Base-by-base conservation (phyloP, 2,329 filamentous ascomycete genomes). In the Xylaria sp. region DNA sequence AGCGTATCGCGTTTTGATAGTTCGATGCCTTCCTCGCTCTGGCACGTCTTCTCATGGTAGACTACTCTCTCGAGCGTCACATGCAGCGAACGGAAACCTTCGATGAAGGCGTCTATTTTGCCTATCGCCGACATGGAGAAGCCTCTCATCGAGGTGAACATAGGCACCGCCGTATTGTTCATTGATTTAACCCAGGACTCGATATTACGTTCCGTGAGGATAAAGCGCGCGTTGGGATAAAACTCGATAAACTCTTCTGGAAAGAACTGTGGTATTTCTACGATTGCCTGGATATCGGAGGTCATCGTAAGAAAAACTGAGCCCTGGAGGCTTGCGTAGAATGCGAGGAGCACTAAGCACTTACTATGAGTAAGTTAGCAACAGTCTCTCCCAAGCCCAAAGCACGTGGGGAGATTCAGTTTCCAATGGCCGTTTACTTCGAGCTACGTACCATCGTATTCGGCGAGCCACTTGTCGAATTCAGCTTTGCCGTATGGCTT, bases 161-260 rank as follows among this genome's bases (percentile, higher is more conserved):
- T 66, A 0, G 65, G 66, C 3, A 58, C 64, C 9, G 70, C 44
- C 0, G 77, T 76, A n/a, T 77, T 77, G 23, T 70, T 68, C 61
- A 81, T 72, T 13, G 77, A 79, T 50, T 56, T 73, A 12, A 69
- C 63, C 79, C 79, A 80, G 13, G 73, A 72, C n/a, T 77, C 74
- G 0, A 74, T 63, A 23, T 74, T 73, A 9, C 80, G 77, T 56
- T 80, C 78, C 0, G 76, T 77, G 52, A 80, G 74, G 41, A 81
- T 78, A 62, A 79, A 80, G 62, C 75, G 78, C 2, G 79, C 77
- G 13, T 79, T 68, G 0, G 79, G 78, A 28, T 80, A 79, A 48
- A 66, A 72, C 41, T 72, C 65, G 37, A 78, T 71, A 60, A 78
- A 70, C 34, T 78, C 76, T 13, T 77, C 74, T 2, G 73, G 66